Evolutionary conservation across 306 rosid genomes (phyloP).

Genomic region (Begonia masoniana): DNA sequence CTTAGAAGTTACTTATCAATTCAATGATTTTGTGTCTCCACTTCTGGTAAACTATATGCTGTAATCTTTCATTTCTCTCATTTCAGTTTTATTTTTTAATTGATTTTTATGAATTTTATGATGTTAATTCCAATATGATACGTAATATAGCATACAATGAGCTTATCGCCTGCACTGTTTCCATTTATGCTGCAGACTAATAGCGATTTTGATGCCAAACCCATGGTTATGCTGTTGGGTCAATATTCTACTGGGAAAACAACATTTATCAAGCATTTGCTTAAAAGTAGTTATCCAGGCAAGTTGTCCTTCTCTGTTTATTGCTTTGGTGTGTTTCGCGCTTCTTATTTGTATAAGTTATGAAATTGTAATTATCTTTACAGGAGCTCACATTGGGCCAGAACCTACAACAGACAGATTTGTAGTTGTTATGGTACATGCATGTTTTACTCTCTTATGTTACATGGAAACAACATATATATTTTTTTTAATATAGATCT

Average conservation of each 20-base stretch:
- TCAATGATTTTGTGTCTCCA: slow-evolving; percentile 81
- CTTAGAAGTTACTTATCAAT: slow-evolving; percentile 63
- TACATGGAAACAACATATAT: neutral
- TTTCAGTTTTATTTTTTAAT: slow-evolving; percentile 5
- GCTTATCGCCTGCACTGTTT: slow-evolving; percentile 1
- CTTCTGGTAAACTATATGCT: slow-evolving; percentile 36
- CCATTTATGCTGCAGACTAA: slow-evolving; percentile 38
- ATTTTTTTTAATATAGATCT: too few species aligned
- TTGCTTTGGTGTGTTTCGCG: neutral
- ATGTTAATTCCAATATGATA: too few species aligned
- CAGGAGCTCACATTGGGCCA: slow-evolving; percentile 99
- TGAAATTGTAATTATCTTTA: slow-evolving; percentile 1
- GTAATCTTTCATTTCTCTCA: neutral
- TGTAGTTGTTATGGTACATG: slow-evolving; percentile 89
- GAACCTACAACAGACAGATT: slow-evolving; percentile 98
- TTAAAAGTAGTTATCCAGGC: slow-evolving; percentile 75
- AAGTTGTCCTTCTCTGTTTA: slow-evolving; percentile 13
- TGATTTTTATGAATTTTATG: neutral
- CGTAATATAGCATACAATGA: neutral
- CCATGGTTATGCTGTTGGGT: slow-evolving; percentile 97
- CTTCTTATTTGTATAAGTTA: neutral
- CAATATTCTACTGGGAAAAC: slow-evolving; percentile 98
- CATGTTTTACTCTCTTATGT: slow-evolving; percentile 7
- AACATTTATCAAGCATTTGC: slow-evolving; percentile 89
- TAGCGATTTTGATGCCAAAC: slow-evolving; percentile 96